These are phyloP conservation scores for Pseudozyma tsukubaensis DNA, from an alignment of 1,284 basidiomycete genomes.

Conservation along the genomic window DNA sequence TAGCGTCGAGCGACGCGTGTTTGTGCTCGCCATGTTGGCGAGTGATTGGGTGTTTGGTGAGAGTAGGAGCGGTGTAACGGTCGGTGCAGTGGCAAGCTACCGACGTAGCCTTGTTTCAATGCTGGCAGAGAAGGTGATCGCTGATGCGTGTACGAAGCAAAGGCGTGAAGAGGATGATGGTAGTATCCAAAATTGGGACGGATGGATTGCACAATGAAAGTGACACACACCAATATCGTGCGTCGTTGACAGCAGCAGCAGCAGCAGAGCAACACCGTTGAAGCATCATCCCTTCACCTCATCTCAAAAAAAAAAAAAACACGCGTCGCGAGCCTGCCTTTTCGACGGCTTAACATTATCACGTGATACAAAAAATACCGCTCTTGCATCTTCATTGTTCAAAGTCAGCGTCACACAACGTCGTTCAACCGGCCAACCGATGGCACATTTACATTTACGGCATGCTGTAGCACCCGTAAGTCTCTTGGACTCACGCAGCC, in stretches of 20 bases:
- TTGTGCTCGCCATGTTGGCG: conserved; percentile 40
- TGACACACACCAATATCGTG: no score
- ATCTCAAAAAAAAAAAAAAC: conserved; percentile 22
- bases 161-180: no score
- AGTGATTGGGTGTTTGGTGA: neutral
- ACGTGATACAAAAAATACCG: conserved; percentile 19
- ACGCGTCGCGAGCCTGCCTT: conserved; percentile 31
- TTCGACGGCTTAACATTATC: conserved; percentile 29
- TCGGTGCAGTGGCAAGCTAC: conserved; percentile 1
- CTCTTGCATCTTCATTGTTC: neutral
- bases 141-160: no score
- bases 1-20: conserved; percentile 56
- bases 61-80: conserved; percentile 1
- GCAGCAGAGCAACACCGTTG: no score
- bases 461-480: no score
- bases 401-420: neutral
- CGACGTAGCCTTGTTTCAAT: neutral
- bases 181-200: no score
- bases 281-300: neutral
- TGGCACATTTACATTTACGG: neutral
- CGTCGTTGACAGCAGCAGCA: no score
- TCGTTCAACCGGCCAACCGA: neutral
- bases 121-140: neutral
- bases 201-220: no score
- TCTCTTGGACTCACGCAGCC: no score